Evolutionary conservation across 2,329 filamentous ascomycete species (phyloP), one percentile per base, ranked within the genome.

Genomic region (Aspergillus sergii): DNA sequence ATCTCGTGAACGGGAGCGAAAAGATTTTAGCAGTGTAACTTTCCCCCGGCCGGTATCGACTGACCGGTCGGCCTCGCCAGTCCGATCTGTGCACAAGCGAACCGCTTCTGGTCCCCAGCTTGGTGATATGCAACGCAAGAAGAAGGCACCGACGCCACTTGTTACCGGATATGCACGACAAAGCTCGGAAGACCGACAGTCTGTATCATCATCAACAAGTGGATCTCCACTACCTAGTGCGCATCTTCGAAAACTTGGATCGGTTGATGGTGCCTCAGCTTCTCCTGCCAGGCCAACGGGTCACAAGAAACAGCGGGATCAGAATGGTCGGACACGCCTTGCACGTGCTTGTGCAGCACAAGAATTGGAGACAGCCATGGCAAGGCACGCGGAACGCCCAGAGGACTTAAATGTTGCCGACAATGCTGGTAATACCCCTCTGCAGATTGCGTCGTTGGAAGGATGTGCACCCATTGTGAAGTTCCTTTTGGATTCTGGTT

Each of bases 341-440:
- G 93, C 94, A n/a, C 89, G 94, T 68, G 93, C 94, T 32, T 96
- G 93, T 76, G 92, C 94, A 43, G 89, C 90, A 69, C 93, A 93
- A 57, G 92, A 96, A 73, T 86, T 95, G 60, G 91, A 94, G 1
- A 83, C 84, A 11, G 93, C 92, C 19, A 94, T 91, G 75, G 85
- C 87, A 69, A 87, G 91, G 66, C 85, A 93, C 36, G 83, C 86
- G 10, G 92, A 96, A 74, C 87, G 93, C 23, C 93, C 93, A 0
- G 92, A 96, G 66, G 93, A 98, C 76, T 79, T 98, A 59, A 92
- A 99, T 70, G 86, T 94, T 62, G 88, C 92, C 28, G 95, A 99
- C 74, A 96, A 97, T 75, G 95, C 95, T 16, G 92, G 93, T n/a
- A 98, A 98, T 72, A 96, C 94, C 1, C 95, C 95, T 28, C 83